Evolutionary conservation across 108 stramenopile genomes (phyloP), one percentile per base, ranked within the genome.

Genomic region (Epipyxis sp.): DNA sequence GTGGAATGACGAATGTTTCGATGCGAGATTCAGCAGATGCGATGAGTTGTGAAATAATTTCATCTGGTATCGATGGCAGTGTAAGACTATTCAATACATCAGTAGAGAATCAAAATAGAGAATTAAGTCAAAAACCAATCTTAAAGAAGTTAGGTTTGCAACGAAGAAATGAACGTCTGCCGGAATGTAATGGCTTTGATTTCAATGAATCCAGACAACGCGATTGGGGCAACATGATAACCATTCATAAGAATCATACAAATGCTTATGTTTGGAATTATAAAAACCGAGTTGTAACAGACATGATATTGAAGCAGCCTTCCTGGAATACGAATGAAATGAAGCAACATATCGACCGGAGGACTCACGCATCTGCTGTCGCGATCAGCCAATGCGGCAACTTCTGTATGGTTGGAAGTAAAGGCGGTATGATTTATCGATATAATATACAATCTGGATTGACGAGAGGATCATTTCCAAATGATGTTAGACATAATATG

Each of bases 361-460:
- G 46, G 13, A 20, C 46, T 50, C n/a, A 39, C 25, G 42, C 41
- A 6, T 42, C 32, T 35, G 71, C 71, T 37, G 13, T 74, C n/a
- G 3, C 10, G 3, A 6, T 27, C 50, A 74, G 10, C 3, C 10
- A 37, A 32, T 74, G 71, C 42, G 71, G 71, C 40, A 6, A 74
- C 34, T 74, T 13, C 35, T 27, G 32, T 42, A 42, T 74, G 27
- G 34, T 74, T 27, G 71, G 71, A 10, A 43, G 27, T 57, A 3
- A 25, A 37, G 32, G 34, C 27, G 71, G 71, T 30, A 6, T 13
- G 20, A 34, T 74, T 27, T 35, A 6, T 42, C 25, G 3, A 42
- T 74, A 35, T 42, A 74, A 74, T 42, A 27, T 57, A 29, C 71
- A 74, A 74, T 74, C 71, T 27, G 71, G 71, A 29, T 42, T 74